phyloP scores from a whole-genome alignment of 768 basidiomycete genomes.

The Steccherinum ochraceum region DNA sequence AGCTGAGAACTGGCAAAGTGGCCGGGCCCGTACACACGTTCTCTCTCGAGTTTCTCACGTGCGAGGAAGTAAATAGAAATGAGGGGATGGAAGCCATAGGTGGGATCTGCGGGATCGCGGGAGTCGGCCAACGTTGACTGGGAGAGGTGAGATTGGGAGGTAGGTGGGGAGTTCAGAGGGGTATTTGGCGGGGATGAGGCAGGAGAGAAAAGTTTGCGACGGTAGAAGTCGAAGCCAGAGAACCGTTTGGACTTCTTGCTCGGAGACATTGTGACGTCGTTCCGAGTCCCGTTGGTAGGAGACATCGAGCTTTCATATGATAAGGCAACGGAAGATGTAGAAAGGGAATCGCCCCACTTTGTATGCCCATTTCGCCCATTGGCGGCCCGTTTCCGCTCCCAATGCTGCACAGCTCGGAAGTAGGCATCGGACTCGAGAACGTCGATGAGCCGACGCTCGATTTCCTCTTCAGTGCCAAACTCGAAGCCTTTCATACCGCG shows the following conservation, averaged over 20 bases:
- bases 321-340: constrained; percentile 64
- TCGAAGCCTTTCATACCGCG: constrained; percentile 94
- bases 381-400: constrained; percentile 58
- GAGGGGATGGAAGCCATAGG: constrained; percentile 88
- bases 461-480: constrained; percentile 85
- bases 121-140: constrained; percentile 39
- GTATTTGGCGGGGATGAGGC: constrained; percentile 41
- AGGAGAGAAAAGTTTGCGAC: constrained; percentile 76
- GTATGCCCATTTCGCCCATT: constrained; percentile 33
- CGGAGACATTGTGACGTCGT: constrained; percentile 17
- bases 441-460: constrained; percentile 63
- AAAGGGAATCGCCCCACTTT: constrained; percentile 53
- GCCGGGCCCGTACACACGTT: constrained; percentile 88
- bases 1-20: constrained; percentile 92
- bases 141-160: constrained; percentile 51
- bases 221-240: constrained; percentile 92
- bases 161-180: constrained; percentile 55
- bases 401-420: constrained; percentile 61
- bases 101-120: constrained; percentile 65
- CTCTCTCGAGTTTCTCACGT: constrained; percentile 91
- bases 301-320: constrained; percentile 37
- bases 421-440: constrained; percentile 80
- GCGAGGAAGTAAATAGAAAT: constrained; percentile 96
- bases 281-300: background rate
- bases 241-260: constrained; percentile 76